Conservation (phyloP, 2,329 filamentous ascomycete genomes). For the Gaeumannomyces tritici region DNA sequence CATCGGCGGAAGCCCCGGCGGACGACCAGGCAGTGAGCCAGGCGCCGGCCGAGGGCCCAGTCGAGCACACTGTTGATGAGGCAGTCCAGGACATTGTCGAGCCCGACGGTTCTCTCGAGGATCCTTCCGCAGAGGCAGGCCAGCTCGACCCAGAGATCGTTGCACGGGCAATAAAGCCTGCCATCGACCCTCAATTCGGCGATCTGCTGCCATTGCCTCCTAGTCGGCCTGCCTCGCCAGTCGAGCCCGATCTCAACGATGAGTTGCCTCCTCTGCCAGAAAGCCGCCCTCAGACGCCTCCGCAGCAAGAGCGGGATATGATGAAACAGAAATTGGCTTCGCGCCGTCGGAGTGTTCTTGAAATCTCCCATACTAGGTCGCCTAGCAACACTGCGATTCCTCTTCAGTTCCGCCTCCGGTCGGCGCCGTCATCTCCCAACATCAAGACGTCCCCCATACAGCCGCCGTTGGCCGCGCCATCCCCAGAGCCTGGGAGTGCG, state of each 20-base stretch:
- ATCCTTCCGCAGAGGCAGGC: constrained; percentile 13
- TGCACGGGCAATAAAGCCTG: constrained; percentile 49
- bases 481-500: constrained; percentile 12
- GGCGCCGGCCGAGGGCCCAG: neutral
- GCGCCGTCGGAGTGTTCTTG: constrained; percentile 39
- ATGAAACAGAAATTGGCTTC: constrained; percentile 30
- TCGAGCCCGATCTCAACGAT: constrained; percentile 15
- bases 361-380: constrained; percentile 33
- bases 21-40: neutral
- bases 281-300: constrained; percentile 48
- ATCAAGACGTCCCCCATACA: constrained; percentile 28
- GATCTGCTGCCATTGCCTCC: constrained; percentile 56
- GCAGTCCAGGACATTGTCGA: no score
- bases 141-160: constrained; percentile 48
- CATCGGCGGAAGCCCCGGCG: neutral
- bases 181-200: constrained; percentile 57
- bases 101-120: constrained; percentile 7
- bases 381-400: constrained; percentile 50
- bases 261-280: constrained; percentile 47
- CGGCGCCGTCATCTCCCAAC: constrained; percentile 31
- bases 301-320: constrained; percentile 32
- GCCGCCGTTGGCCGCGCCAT: constrained; percentile 9
- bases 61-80: no score
- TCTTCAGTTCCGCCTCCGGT: constrained; percentile 42
- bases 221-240: constrained; percentile 43